A percentile compares a stretch with the other conserved stretches of the same genome.
Evolutionary conservation across 306 rosid genomes (phyloP).

Genomic region (Psophocarpus tetragonolobus): DNA sequence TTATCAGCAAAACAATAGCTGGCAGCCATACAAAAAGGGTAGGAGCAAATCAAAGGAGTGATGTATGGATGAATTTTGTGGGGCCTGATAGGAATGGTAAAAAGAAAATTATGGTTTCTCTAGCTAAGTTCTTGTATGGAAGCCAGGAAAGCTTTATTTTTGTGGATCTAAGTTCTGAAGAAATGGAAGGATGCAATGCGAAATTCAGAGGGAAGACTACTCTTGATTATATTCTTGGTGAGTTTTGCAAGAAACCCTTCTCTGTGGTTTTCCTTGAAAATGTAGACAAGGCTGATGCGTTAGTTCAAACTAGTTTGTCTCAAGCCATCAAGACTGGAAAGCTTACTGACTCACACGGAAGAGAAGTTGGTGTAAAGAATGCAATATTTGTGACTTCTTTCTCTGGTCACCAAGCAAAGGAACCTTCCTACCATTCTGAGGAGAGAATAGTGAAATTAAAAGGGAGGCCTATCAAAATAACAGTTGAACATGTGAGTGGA

Average conservation of each 20-base stretch:
- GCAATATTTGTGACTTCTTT: slow-evolving; percentile 14
- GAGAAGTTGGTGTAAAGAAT: neutral
- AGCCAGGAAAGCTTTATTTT: neutral
- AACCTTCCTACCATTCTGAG: neutral
- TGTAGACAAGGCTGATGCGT: neutral
- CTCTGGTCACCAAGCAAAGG: neutral
- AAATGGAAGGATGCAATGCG: neutral
- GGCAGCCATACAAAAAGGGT: slow-evolving; percentile 18
- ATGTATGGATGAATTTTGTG: neutral
- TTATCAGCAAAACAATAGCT: slow-evolving; percentile 50
- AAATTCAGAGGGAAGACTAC: slow-evolving; percentile 2
- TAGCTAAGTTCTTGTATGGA: neutral
- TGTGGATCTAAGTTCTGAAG: neutral
- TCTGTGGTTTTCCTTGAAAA: slow-evolving; percentile 1
- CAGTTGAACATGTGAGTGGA: neutral
- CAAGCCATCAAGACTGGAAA: neutral
- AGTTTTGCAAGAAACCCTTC: neutral
- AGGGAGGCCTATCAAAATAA: neutral
- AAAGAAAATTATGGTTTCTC: neutral
- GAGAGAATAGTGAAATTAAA: neutral
- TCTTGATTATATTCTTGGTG: neutral
- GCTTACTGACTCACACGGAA: neutral
- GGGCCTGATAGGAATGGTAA: neutral
- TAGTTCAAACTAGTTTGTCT: neutral
- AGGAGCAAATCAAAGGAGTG: neutral